Conservation (phyloP, 2,329 filamentous ascomycete species). For the Annulohypoxylon truncatum region DNA sequence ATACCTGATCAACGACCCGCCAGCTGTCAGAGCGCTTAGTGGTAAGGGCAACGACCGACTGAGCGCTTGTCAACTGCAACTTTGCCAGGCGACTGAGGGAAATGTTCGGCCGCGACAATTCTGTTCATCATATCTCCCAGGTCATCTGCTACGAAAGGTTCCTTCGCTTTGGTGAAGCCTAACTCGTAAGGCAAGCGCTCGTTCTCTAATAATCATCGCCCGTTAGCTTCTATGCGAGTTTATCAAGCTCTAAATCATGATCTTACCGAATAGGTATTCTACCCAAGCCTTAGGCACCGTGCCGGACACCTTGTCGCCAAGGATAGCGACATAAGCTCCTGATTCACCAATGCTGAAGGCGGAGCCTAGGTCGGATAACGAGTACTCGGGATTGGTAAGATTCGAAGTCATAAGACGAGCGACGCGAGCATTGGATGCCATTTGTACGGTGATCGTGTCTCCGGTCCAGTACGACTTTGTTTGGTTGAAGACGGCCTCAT, state of each 20-base stretch:
- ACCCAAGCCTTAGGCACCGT: constrained; percentile 31
- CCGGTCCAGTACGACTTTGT: constrained; percentile 39
- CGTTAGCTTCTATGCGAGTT: constrained; percentile 4
- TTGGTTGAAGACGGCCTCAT: constrained; percentile 38
- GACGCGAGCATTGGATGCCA: constrained; percentile 34
- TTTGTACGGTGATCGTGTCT: constrained; percentile 34
- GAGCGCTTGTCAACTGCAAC: constrained; percentile 1
- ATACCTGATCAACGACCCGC: background rate
- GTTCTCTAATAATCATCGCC: constrained; percentile 10
- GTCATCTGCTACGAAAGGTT: constrained; percentile 5
- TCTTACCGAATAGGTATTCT: constrained; percentile 40
- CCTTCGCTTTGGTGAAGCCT: constrained; percentile 17
- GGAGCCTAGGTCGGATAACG: constrained; percentile 32
- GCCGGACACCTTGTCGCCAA: constrained; percentile 30
- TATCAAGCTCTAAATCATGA: background rate
- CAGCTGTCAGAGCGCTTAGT: background rate
- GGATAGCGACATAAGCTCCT: constrained; percentile 31
- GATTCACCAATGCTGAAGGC: constrained; percentile 34
- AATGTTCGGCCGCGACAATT: constrained; percentile 11
- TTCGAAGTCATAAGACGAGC: constrained; percentile 37
- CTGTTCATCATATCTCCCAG: background rate
- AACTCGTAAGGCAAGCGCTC: constrained; percentile 35
- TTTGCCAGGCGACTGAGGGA: constrained; percentile 27
- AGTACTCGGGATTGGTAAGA: constrained; percentile 40
- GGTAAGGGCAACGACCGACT: constrained; percentile 3